Evolutionary conservation across 1,284 basidiomycete species (phyloP).

Genomic region (Boletellus deceptivus): DNA sequence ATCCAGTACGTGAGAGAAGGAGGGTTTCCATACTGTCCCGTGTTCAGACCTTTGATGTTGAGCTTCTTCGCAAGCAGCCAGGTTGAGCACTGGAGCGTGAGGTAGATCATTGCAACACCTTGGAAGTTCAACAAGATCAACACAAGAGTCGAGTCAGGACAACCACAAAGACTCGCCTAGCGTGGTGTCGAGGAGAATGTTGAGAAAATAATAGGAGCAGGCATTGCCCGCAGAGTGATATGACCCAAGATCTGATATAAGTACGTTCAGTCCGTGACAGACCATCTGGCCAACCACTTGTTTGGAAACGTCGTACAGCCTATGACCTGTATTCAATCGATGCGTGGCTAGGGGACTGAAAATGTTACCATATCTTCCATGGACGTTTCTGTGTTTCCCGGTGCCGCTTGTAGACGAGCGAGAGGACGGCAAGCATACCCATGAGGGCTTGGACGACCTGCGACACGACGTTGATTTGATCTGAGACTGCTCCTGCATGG

Average conservation of each 20-base stretch:
- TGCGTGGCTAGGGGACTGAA: neutral
- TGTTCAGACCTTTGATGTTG: conserved; percentile 74
- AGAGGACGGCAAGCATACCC: conserved; percentile 84
- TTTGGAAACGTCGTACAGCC: conserved; percentile 88
- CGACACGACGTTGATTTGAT: neutral
- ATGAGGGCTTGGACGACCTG: conserved; percentile 80
- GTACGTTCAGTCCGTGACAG: conserved; percentile 84
- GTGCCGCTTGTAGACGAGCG: conserved; percentile 86
- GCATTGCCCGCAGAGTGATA: conserved; percentile 73
- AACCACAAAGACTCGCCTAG: conserved; percentile 55
- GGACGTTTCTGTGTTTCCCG: conserved; percentile 81
- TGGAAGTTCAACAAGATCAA: conserved; percentile 10
- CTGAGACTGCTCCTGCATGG: conserved; percentile 12
- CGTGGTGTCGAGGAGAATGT: conserved; percentile 93
- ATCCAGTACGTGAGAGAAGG: conserved; percentile 74
- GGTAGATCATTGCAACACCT: conserved; percentile 87
- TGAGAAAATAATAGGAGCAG: conserved; percentile 91
- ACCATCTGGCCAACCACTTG: conserved; percentile 92
- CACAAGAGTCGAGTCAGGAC: neutral
- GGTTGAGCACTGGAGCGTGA: conserved; percentile 71
- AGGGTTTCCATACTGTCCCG: conserved; percentile 85
- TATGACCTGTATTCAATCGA: conserved; percentile 29
- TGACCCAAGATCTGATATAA: conserved; percentile 73
- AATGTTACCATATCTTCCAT: conserved; percentile 86
- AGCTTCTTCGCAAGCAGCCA: conserved; percentile 65